phyloP scores from a whole-genome alignment of 176 grass and related monocot genomes.

The Zoysia japonica region DNA sequence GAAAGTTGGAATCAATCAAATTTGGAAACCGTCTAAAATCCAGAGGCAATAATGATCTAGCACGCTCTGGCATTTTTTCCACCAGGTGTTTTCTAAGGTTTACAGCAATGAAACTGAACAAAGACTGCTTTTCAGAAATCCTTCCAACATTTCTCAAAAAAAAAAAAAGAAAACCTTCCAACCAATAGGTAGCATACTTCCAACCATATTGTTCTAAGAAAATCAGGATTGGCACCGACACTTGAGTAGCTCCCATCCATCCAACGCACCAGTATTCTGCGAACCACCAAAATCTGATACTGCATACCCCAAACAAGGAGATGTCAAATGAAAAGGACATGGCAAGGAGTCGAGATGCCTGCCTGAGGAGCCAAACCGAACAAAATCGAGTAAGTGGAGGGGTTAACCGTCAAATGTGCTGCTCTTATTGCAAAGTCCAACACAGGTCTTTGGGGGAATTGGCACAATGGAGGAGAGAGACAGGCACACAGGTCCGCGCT shows the following conservation, averaged over 20 bases:
- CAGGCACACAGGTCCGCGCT: background rate
- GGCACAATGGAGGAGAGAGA: constrained; percentile 29
- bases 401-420: background rate
- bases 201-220: background rate
- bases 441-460: constrained; percentile 46
- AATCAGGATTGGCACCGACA: constrained; percentile 4
- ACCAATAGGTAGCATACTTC: background rate
- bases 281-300: constrained; percentile 30
- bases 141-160: too few species aligned
- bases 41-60: too few species aligned
- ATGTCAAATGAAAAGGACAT: constrained; percentile 29
- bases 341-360: background rate
- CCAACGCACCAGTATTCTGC: constrained; percentile 19
- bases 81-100: too few species aligned
- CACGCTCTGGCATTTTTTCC: too few species aligned
- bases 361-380: background rate
- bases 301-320: constrained; percentile 20
- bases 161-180: too few species aligned
- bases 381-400: background rate
- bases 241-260: background rate
- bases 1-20: too few species aligned
- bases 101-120: too few species aligned
- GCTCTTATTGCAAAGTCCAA: constrained; percentile 50
- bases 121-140: too few species aligned
- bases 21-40: too few species aligned